phyloP scores from a whole-genome alignment of 768 basidiomycete species.

The Mycena vitilis region DNA sequence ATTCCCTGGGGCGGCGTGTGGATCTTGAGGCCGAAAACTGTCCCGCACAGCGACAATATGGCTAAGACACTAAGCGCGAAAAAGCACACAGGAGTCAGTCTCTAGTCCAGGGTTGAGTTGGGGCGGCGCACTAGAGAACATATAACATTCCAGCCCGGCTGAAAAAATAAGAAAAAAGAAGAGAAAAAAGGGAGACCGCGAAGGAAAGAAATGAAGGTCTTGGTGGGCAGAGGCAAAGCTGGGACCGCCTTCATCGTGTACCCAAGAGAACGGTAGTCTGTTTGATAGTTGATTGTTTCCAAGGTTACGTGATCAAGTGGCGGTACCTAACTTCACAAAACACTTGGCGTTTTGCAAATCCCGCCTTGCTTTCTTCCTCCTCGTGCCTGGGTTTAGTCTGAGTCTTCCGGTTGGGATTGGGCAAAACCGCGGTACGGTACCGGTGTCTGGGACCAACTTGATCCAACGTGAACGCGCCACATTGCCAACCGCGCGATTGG shows the following conservation, averaged over 20 bases:
- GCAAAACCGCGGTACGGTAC: too few relatives aligned
- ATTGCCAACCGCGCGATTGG: too few relatives aligned
- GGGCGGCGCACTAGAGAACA: slow-evolving; percentile 18
- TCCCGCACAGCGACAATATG: slow-evolving; percentile 20
- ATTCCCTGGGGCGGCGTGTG: background rate
- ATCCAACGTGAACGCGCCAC: too few relatives aligned
- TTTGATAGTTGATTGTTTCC: too few relatives aligned
- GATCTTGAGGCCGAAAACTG: slow-evolving; percentile 9
- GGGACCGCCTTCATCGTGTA: slow-evolving; percentile 16
- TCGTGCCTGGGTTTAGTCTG: too few relatives aligned
- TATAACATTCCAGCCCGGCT: slow-evolving; percentile 33
- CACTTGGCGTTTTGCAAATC: too few relatives aligned
- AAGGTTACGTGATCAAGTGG: too few relatives aligned
- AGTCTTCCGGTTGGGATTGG: too few relatives aligned
- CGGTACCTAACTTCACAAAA: too few relatives aligned
- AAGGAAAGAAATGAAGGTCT: slow-evolving; percentile 7
- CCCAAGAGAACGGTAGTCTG: slow-evolving; percentile 17
- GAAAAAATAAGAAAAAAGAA: slow-evolving; percentile 9
- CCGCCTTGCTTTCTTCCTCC: too few relatives aligned
- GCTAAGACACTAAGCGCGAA: slow-evolving; percentile 20
- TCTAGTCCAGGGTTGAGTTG: background rate
- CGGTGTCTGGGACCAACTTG: too few relatives aligned
- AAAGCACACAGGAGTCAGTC: slow-evolving; percentile 1
- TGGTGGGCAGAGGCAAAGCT: slow-evolving; percentile 10
- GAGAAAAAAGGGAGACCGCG: slow-evolving; percentile 13